A percentile compares a stretch with the other conserved stretches of the same genome.
Conservation (phyloP, 2,329 filamentous ascomycete species). For the Alternaria hordeiaustralica region DNA sequence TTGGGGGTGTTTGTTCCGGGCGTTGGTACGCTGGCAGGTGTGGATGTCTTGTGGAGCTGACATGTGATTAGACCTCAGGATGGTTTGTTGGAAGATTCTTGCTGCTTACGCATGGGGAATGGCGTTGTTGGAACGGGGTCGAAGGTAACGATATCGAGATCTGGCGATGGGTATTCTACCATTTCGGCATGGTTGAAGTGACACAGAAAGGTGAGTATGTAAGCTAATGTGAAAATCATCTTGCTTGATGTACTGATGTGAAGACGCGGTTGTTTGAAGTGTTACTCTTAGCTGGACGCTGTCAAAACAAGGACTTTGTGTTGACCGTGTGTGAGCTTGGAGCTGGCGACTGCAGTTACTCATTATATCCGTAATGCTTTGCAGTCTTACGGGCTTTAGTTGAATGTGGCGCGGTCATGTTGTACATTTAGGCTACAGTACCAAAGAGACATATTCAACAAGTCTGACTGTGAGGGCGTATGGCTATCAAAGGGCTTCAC, state of each 20-base stretch:
- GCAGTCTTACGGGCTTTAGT: too few relatives aligned
- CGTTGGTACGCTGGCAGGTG: neutral
- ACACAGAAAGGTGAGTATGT: neutral
- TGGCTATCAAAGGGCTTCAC: neutral
- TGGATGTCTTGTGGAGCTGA: neutral
- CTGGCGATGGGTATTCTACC: neutral
- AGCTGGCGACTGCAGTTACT: too few relatives aligned
- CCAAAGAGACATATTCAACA: too few relatives aligned
- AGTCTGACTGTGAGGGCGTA: neutral
- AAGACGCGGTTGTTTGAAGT: neutral
- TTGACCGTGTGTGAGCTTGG: fast-evolving
- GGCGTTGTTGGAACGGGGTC: neutral
- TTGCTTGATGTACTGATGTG: neutral
- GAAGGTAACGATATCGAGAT: too few relatives aligned
- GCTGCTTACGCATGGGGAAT: neutral
- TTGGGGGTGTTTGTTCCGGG: neutral
- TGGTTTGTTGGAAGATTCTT: neutral
- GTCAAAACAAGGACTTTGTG: neutral
- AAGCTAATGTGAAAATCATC: neutral
- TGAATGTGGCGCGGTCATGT: too few relatives aligned
- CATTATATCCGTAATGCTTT: too few relatives aligned
- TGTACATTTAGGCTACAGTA: too few relatives aligned
- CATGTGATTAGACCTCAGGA: neutral
- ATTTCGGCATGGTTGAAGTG: neutral
- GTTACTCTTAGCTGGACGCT: neutral